Evolutionary conservation across 2,329 filamentous ascomycete species (phyloP).

Genomic region (Scedosporium dehoogii): DNA sequence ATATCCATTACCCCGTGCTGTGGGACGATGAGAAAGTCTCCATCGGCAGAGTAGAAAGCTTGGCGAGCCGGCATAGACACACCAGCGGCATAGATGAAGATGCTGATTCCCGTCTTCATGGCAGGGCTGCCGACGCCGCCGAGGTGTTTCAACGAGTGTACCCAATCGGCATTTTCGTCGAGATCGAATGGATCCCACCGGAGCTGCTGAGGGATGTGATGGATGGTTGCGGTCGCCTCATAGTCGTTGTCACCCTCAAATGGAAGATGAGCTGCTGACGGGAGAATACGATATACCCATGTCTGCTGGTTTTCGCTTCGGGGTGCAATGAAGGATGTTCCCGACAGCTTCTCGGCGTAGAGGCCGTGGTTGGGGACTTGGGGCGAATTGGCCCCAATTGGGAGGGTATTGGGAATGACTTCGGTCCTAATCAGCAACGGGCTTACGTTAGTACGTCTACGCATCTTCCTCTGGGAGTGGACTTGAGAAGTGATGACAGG

Average conservation of each 20-base stretch:
- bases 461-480: too few relatives aligned
- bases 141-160: slow-evolving; percentile 51
- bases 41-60: slow-evolving; percentile 72
- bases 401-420: slow-evolving; percentile 65
- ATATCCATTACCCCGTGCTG: slow-evolving; percentile 63
- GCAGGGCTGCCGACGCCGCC: slow-evolving; percentile 69
- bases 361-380: slow-evolving; percentile 71
- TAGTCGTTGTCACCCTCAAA: slow-evolving; percentile 29
- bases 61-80: slow-evolving; percentile 58
- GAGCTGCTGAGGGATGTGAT: slow-evolving; percentile 71
- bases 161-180: slow-evolving; percentile 39
- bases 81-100: slow-evolving; percentile 66
- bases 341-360: slow-evolving; percentile 71
- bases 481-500: too few relatives aligned
- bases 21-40: slow-evolving; percentile 63
- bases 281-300: slow-evolving; percentile 62
- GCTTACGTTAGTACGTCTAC: not conserved
- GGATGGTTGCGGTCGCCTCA: slow-evolving; percentile 34
- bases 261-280: slow-evolving; percentile 49
- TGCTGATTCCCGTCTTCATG: slow-evolving; percentile 63
- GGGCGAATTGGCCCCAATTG: slow-evolving; percentile 68
- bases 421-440: slow-evolving; percentile 47
- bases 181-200: slow-evolving; percentile 71
- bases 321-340: slow-evolving; percentile 61
- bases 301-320: slow-evolving; percentile 59